Evolutionary conservation across 495 filamentous ascomycete genomes (phyloP), one percentile per base, ranked within the genome.

Genomic region (Trichodelitschia bisporula): DNA sequence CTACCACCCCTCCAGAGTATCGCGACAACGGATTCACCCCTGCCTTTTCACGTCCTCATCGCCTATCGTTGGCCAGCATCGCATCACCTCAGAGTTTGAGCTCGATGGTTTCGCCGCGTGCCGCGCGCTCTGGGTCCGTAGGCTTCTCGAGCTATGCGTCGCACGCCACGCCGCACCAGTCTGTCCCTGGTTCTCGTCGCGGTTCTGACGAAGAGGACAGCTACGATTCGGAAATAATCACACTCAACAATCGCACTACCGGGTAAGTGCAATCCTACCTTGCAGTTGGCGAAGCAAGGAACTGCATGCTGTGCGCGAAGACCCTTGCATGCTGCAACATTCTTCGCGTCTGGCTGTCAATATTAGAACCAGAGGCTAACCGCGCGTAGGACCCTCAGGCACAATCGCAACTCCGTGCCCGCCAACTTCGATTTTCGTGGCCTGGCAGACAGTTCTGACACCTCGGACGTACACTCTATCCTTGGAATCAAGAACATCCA

Each of bases 1-100:
- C 84, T 5, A 91, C 86, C 9, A 97, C 89, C 12, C 86, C 86
- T n/a, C 86, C 86, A 13, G 86, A 95, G 47, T 78, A 80, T 46
- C 72, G 66, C 37, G 79, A 91, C 31, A 60, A 62, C 31, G 64
- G 66, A 19, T 70, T 86, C 41, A 64, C 78, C 29, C 63, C 66
- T 39, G 61, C 71, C 26, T 70, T 77, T 35, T 68, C 75, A 21
- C 66, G 77, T 13, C 74, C 74, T 14, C 77, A 77, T 40, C 66
- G 79, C 30, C 84, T 80, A 53, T 86, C 78, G 12, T 72, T 67
- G 4, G 8, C 27, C 15, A 83, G 72, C 45, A 59, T 90, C 26
- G 72, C 67, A 17, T 83, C 78, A 20, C 77, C 77, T 18, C 72
- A 73, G 2, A 73, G 76, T 4, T 31, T 36, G 28, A 21, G 21